A percentile compares a stretch with the other conserved stretches of the same genome.
Evolutionary conservation across 208 protist species (phyloP).

Genomic region (Entamoeba invadens): DNA sequence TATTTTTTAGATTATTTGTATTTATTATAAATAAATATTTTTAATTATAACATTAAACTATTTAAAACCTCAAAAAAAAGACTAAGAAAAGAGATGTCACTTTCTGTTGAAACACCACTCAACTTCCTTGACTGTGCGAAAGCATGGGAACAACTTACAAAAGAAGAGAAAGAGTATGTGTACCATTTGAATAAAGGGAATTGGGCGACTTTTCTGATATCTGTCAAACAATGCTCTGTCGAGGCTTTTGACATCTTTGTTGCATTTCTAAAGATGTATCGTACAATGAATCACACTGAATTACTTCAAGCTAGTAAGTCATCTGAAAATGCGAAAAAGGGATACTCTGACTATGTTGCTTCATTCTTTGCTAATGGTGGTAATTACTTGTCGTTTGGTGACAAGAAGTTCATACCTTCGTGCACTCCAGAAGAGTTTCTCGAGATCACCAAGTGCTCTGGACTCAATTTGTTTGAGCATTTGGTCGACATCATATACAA

Average conservation of each 20-base stretch:
- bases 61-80: too few relatives aligned
- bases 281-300: not conserved
- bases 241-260: not conserved
- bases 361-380: not conserved
- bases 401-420: not conserved
- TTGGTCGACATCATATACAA: not conserved
- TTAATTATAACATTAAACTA: too few relatives aligned
- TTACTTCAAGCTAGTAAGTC: not conserved
- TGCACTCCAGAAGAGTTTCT: not conserved
- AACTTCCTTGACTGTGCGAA: not conserved
- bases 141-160: not conserved
- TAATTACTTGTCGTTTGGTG: not conserved
- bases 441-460: not conserved
- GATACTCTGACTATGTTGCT: not conserved
- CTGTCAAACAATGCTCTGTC: not conserved
- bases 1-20: too few relatives aligned
- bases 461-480: not conserved
- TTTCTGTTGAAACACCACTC: not conserved
- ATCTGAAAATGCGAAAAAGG: not conserved
- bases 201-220: not conserved
- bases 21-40: too few relatives aligned
- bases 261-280: not conserved
- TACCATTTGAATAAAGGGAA: not conserved
- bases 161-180: not conserved
- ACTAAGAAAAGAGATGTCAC: too few relatives aligned